phyloP scores from a whole-genome alignment of 306 rosid species.

The Pyrus bretschneideri region DNA sequence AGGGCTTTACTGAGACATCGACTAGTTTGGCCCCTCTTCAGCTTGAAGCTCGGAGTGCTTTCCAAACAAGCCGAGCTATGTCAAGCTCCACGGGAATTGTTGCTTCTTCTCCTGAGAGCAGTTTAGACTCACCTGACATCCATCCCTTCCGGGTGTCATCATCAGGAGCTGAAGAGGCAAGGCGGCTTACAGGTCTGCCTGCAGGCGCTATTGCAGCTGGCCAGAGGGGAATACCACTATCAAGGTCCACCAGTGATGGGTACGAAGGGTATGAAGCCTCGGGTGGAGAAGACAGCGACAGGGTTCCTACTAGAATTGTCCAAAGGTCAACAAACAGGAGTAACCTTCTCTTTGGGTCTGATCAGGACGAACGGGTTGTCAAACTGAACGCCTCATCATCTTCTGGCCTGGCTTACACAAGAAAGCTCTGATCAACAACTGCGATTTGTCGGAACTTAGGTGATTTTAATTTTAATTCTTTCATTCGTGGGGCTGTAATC shows the following conservation, averaged over 20 bases:
- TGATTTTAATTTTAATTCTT: constrained; percentile 53
- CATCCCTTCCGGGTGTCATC: constrained; percentile 74
- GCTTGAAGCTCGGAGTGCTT: constrained; percentile 70
- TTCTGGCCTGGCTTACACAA: constrained; percentile 41
- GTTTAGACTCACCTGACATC: constrained; percentile 85
- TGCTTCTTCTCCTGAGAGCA: constrained; percentile 92
- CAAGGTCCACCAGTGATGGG: constrained; percentile 95
- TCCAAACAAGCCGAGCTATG: constrained; percentile 67
- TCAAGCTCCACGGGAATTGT: constrained; percentile 60
- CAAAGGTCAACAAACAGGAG: constrained; percentile 78
- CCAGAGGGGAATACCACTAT: constrained; percentile 53
- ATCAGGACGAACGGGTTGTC: constrained; percentile 55
- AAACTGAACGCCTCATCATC: constrained; percentile 53
- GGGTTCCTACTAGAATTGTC: constrained; percentile 68
- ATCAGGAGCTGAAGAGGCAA: constrained; percentile 63
- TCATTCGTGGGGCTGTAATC: constrained; percentile 51
- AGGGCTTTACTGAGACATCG: constrained; percentile 50
- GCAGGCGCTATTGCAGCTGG: constrained; percentile 23
- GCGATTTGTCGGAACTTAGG: constrained; percentile 21
- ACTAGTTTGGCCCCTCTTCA: constrained; percentile 72
- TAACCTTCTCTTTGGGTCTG: constrained; percentile 60
- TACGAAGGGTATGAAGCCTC: constrained; percentile 97
- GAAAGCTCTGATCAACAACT: constrained; percentile 49
- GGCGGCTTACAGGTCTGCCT: constrained; percentile 52
- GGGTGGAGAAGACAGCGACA: constrained; percentile 95